Conservation (phyloP, 1,284 basidiomycete species). For the Microbotryum intermedium region DNA sequence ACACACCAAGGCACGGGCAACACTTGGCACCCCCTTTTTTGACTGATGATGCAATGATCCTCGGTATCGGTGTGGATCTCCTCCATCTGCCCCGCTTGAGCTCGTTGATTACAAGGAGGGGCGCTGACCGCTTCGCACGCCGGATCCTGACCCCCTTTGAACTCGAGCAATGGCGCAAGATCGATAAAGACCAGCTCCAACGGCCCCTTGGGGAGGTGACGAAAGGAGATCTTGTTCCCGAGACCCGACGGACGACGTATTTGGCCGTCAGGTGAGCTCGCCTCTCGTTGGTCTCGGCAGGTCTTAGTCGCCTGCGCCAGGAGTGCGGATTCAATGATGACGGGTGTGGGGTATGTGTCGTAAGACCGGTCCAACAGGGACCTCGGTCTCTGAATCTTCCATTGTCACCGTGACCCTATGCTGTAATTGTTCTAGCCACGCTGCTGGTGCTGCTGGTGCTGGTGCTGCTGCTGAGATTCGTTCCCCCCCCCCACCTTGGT, state of each 20-base stretch:
- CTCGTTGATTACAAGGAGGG: conserved; percentile 12
- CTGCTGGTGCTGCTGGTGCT: not conserved
- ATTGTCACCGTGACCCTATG: too few relatives aligned
- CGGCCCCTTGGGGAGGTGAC: not conserved
- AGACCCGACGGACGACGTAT: not conserved
- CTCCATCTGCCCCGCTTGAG: conserved; percentile 27
- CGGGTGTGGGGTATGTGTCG: too few relatives aligned
- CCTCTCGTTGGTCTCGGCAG: too few relatives aligned
- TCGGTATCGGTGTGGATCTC: conserved; percentile 33
- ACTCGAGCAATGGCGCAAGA: conserved; percentile 1
- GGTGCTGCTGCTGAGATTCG: not conserved
- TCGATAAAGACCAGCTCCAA: not conserved
- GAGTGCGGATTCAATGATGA: too few relatives aligned
- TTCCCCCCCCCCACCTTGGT: not conserved
- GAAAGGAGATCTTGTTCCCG: not conserved
- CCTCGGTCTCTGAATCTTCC: too few relatives aligned
- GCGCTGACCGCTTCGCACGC: conserved; percentile 18
- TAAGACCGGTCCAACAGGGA: too few relatives aligned
- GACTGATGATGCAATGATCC: conserved; percentile 10
- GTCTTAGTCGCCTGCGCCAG: too few relatives aligned
- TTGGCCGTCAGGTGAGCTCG: conserved; percentile 30
- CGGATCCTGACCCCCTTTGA: conserved; percentile 24
- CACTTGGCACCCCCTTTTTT: too few relatives aligned
- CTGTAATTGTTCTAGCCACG: too few relatives aligned
- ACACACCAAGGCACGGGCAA: too few relatives aligned